Percentiles rank a stretch among this genome's conserved stretches.
Evolutionary conservation across 163 green algal species (phyloP).

Genomic region (Smithsoniella earleae): DNA sequence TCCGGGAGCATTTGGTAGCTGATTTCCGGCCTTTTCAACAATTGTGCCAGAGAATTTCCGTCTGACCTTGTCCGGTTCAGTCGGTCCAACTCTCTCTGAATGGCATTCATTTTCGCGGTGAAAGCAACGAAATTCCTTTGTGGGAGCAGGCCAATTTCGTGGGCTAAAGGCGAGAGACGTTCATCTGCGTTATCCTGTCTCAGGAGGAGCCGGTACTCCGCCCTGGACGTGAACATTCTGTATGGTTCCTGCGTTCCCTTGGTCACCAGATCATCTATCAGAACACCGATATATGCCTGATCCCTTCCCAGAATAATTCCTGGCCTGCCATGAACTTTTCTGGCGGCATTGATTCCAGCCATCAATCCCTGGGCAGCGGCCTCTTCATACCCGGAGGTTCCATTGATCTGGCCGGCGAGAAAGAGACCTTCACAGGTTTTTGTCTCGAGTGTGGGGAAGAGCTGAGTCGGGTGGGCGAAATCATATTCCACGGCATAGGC

Average conservation of each 20-base stretch:
- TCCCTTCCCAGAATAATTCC: slow-evolving; percentile 42
- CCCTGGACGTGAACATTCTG: slow-evolving; percentile 53
- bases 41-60: too few species aligned
- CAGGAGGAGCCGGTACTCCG: slow-evolving; percentile 53
- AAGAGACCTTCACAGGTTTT: slow-evolving; percentile 49
- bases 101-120: too few species aligned
- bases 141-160: too few species aligned
- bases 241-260: slow-evolving; percentile 58
- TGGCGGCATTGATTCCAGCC: slow-evolving; percentile 52
- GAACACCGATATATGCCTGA: slow-evolving; percentile 52
- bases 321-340: slow-evolving; percentile 28
- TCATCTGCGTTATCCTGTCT: slow-evolving; percentile 53
- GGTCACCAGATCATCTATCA: slow-evolving; percentile 57
- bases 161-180: too few species aligned
- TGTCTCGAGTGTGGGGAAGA: slow-evolving; percentile 50
- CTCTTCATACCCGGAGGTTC: slow-evolving; percentile 69
- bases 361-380: slow-evolving; percentile 60
- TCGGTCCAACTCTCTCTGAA: too few species aligned
- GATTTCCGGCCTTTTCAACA: too few species aligned
- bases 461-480: slow-evolving; percentile 59
- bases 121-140: too few species aligned
- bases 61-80: too few species aligned
- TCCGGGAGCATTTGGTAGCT: too few species aligned
- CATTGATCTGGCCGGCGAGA: slow-evolving; percentile 66
- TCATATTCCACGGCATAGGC: slow-evolving; percentile 66